These are phyloP conservation scores for Lactarius psammicola DNA, from an alignment of 768 basidiomycete species.

Conservation along the genomic window DNA sequence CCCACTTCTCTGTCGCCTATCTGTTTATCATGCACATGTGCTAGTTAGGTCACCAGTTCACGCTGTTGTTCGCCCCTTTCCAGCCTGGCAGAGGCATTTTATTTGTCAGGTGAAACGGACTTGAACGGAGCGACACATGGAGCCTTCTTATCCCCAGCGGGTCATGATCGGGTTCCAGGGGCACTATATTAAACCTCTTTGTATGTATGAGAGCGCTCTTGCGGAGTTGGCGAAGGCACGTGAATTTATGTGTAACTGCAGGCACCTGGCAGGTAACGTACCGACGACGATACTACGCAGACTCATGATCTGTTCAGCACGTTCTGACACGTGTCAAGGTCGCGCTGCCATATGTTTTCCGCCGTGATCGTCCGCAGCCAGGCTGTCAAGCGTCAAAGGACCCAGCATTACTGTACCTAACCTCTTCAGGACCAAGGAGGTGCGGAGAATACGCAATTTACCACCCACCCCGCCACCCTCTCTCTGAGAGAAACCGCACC, in stretches of 20 bases:
- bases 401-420: too few relatives aligned
- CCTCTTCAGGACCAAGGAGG: not conserved
- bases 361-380: too few relatives aligned
- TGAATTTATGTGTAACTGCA: not conserved
- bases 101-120: not conserved
- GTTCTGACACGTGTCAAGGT: too few relatives aligned
- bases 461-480: too few relatives aligned
- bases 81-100: not conserved
- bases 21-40: not conserved
- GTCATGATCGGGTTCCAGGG: not conserved
- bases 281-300: not conserved
- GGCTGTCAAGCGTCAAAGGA: not conserved
- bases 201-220: not conserved
- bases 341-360: too few relatives aligned
- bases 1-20: too few relatives aligned
- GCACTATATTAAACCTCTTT: not conserved
- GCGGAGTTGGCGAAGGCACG: not conserved
- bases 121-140: not conserved
- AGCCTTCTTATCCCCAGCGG: not conserved
- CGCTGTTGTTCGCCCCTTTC: not conserved
- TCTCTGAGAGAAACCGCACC: too few relatives aligned
- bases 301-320: not conserved
- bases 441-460: not conserved
- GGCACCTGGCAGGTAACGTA: too few relatives aligned
- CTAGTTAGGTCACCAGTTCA: not conserved